These are phyloP conservation scores for Colletotrichum magnum DNA, from an alignment of 2,329 filamentous ascomycete species.

Conservation along the genomic window DNA sequence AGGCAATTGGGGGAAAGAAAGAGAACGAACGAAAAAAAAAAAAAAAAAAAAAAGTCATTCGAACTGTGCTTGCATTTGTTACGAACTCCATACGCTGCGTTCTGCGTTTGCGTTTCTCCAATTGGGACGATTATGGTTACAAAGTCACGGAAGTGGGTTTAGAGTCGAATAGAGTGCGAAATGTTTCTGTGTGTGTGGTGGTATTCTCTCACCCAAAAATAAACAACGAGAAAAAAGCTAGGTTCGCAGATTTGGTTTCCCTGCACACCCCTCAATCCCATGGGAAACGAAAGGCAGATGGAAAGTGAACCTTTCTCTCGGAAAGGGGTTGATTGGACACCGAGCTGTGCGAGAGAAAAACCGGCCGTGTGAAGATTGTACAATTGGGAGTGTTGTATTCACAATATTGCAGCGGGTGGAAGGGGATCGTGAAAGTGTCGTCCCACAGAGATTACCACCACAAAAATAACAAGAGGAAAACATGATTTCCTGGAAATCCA, in stretches of 20 bases:
- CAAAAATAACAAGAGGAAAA: not conserved
- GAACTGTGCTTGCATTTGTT: not conserved
- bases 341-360: slow-evolving; percentile 21
- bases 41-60: slow-evolving; percentile 3
- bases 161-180: not conserved
- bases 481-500: not conserved
- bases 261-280: not conserved
- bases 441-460: slow-evolving; percentile 13
- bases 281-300: not conserved
- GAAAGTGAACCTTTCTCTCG: not conserved
- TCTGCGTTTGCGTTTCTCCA: not conserved
- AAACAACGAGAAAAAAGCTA: not conserved
- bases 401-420: too few species aligned
- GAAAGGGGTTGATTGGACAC: not conserved
- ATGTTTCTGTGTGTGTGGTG: not conserved
- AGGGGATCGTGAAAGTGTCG: not conserved
- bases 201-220: not conserved
- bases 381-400: not conserved
- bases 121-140: not conserved
- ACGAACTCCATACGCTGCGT: too few species aligned
- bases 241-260: not conserved
- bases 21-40: too few species aligned
- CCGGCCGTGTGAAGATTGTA: not conserved
- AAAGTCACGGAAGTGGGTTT: too few species aligned
- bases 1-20: not conserved